These are phyloP conservation scores for Paramecium octaurelia DNA, from an alignment of 73 alveolate species.

Conservation along the genomic window DNA sequence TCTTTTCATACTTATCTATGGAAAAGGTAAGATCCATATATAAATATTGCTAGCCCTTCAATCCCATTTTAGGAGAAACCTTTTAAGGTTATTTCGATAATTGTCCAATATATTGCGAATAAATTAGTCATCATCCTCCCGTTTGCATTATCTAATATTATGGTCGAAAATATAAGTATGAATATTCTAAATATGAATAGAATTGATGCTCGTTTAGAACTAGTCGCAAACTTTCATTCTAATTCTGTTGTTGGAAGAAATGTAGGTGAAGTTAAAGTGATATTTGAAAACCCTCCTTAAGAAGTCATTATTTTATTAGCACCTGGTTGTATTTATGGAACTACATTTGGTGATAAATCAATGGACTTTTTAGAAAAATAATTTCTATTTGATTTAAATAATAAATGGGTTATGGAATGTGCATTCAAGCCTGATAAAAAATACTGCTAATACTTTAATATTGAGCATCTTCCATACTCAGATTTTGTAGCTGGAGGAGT, in stretches of 20 bases:
- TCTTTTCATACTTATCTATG: slow-evolving; percentile 60
- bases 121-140: slow-evolving; percentile 73
- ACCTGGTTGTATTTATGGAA: slow-evolving; percentile 60
- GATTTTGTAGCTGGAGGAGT: slow-evolving; percentile 64
- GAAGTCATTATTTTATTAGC: slow-evolving; percentile 42
- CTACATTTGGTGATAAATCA: slow-evolving; percentile 57
- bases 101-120: slow-evolving; percentile 63
- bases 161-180: slow-evolving; percentile 38
- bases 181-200: neutral
- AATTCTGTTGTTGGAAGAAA: slow-evolving; percentile 64
- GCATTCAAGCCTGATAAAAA: slow-evolving; percentile 58
- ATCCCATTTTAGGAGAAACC: slow-evolving; percentile 91
- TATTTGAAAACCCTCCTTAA: slow-evolving; percentile 53
- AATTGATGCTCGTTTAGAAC: slow-evolving; percentile 54
- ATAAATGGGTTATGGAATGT: slow-evolving; percentile 31
- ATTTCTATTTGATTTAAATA: neutral
- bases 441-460: neutral
- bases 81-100: slow-evolving; percentile 76
- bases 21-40: neutral
- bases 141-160: slow-evolving; percentile 40
- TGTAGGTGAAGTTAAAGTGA: slow-evolving; percentile 44
- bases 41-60: slow-evolving; percentile 71
- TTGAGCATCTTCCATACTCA: neutral
- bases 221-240: slow-evolving; percentile 60
- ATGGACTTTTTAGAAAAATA: slow-evolving; percentile 51